These are phyloP conservation scores for Tulasnella sp. DNA, from an alignment of 768 basidiomycete species.

Conservation along the genomic window DNA sequence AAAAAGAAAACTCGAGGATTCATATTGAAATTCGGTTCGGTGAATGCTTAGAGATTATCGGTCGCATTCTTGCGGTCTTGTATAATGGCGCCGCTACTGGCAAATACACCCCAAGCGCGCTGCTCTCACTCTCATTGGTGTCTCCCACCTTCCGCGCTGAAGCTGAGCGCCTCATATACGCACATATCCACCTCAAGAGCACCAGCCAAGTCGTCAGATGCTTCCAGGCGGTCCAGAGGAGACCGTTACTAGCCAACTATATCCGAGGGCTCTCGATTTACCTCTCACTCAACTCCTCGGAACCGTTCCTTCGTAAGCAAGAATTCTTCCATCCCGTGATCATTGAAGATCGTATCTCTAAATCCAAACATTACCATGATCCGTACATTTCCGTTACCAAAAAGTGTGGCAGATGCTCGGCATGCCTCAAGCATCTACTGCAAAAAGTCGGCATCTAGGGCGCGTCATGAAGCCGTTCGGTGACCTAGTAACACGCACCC, in stretches of 20 bases:
- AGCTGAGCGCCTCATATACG: conserved; percentile 8
- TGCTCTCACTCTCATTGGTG: neutral
- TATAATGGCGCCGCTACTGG: neutral
- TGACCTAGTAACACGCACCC: neutral
- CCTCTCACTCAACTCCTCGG: neutral
- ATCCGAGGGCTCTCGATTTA: neutral
- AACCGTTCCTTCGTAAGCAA: neutral
- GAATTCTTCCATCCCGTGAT: neutral
- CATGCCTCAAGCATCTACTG: neutral
- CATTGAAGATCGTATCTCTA: no score
- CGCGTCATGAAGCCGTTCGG: neutral
- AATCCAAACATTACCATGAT: no score
- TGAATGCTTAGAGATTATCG: no score
- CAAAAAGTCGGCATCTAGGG: neutral
- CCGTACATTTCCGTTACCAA: neutral
- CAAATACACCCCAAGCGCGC: neutral
- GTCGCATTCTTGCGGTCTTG: conserved; percentile 6
- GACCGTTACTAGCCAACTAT: neutral
- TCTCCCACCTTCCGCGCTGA: conserved; percentile 10
- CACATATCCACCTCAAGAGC: neutral
- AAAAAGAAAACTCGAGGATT: no score
- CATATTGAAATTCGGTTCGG: no score
- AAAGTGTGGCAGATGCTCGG: neutral
- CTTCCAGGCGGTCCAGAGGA: conserved; percentile 1
- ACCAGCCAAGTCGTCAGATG: conserved; percentile 4